Base-by-base conservation (phyloP, 2,329 filamentous ascomycete species). In the Exophiala calicioides region DNA sequence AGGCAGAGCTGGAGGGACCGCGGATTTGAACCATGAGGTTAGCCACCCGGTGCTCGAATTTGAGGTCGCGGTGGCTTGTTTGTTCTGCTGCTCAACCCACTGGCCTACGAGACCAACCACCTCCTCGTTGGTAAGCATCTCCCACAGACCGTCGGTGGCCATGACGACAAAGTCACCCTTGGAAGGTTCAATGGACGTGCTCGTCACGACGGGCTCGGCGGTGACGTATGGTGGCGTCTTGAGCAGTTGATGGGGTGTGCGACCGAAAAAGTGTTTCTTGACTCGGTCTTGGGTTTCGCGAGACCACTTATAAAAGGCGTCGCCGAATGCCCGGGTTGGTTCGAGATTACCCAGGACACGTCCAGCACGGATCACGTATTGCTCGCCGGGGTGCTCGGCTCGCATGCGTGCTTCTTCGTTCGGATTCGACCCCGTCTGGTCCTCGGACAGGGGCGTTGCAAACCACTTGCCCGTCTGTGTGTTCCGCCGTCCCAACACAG, bases 91-190 rank as follows among this genome's bases (percentile, higher is more conserved):
- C 66, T 98, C 93, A 36, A 98, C 82, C 93, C 93, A 98, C 67
- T 95, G 89, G 12, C 91, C 94, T 3, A 98, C 93, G 2, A 98
- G 80, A 1, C 93, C 93, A 39, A 98, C 87, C 1, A 96, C 93
- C 72, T 98, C 93, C 65, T 98, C 93, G 61, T 97, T 98, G 36
- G 89, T 96, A 52, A 98, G 77, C 93, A 97, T 97, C 70, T 98
- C 93, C 93, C 93, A 98, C 1, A 98, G 77, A 3, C 93, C 93
- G 64, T 98, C 93, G 0, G 93, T 96, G 16, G 93, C 93, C 76
- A 98, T 84, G 52, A 98, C 91, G 9, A 98, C 77, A 61, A 98
- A 98, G 65, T 98, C 93, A 34, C 91, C 90, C 53, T 88, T 88
- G 43, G 88, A 81, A 1, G 93, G 93, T 59, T 91, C 78, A 41